These are phyloP conservation scores for Termitomyces sp. DNA, from an alignment of 768 basidiomycete species.

Conservation along the genomic window DNA sequence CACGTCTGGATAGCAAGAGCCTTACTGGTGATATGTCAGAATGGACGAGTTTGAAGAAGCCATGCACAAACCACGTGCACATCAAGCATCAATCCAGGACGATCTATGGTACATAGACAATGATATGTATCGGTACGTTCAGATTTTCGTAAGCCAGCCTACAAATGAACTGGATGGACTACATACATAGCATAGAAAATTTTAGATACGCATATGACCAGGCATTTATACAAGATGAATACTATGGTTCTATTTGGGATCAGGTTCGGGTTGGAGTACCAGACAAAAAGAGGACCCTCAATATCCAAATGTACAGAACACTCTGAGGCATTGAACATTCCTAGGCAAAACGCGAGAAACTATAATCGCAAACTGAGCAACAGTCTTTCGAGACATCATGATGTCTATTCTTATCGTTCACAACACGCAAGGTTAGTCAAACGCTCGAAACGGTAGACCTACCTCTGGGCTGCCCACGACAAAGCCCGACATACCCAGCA, in stretches of 20 bases:
- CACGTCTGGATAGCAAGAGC: background rate
- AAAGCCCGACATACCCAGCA: background rate
- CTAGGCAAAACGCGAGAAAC: too few species aligned
- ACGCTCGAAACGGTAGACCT: background rate
- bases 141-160: background rate
- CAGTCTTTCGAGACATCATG: too few species aligned
- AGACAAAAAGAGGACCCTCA: too few species aligned
- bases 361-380: too few species aligned
- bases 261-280: too few species aligned
- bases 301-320: too few species aligned
- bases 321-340: too few species aligned
- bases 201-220: background rate
- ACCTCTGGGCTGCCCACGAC: too few species aligned
- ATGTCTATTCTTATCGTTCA: too few species aligned
- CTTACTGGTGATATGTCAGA: slow-evolving; percentile 23
- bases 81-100: slow-evolving; percentile 56
- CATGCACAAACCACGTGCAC: slow-evolving; percentile 7
- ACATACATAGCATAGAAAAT: slow-evolving; percentile 13
- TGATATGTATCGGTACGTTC: slow-evolving; percentile 51
- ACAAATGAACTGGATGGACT: background rate
- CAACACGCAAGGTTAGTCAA: too few species aligned
- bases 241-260: background rate
- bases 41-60: slow-evolving; percentile 47
- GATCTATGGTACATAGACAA: slow-evolving; percentile 53
- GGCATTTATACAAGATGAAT: background rate